phyloP scores from a whole-genome alignment of 306 rosid species.

The Vigna trinervia region DNA sequence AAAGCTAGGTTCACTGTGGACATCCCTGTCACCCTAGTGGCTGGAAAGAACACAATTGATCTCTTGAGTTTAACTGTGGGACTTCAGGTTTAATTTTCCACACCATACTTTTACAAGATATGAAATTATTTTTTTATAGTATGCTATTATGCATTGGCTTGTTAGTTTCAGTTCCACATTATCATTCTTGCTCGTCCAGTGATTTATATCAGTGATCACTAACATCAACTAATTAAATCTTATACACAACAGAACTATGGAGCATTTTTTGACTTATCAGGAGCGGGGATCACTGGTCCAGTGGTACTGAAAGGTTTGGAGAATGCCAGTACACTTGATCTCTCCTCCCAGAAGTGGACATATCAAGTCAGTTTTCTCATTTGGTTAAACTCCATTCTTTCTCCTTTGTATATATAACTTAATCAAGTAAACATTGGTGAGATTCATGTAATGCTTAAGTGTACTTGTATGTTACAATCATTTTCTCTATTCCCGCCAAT shows the following conservation, averaged over 20 bases:
- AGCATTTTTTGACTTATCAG: constrained; percentile 68
- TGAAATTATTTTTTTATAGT: constrained; percentile 30
- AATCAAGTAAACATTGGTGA: background rate
- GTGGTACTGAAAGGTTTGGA: constrained; percentile 68
- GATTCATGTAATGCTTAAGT: constrained; percentile 12
- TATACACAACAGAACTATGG: constrained; percentile 75
- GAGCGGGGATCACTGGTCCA: constrained; percentile 97
- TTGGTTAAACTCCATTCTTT: constrained; percentile 28
- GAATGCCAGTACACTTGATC: constrained; percentile 66
- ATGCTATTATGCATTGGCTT: constrained; percentile 22
- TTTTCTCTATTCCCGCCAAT: constrained; percentile 1
- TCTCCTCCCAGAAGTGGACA: constrained; percentile 88
- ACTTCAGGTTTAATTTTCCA: constrained; percentile 75
- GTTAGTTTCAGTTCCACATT: constrained; percentile 4
- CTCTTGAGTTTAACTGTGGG: constrained; percentile 94
- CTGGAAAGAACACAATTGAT: constrained; percentile 85
- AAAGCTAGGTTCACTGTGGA: constrained; percentile 61
- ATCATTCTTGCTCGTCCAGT: background rate
- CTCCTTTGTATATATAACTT: background rate
- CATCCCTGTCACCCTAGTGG: constrained; percentile 61
- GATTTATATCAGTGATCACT: background rate
- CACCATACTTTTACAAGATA: constrained; percentile 7
- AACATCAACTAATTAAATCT: constrained; percentile 37
- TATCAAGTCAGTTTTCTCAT: constrained; percentile 72
- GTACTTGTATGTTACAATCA: background rate